Evolutionary conservation across 192 early-diverging fungal genomes (phyloP).

Genomic region (Coemansia sp.): DNA sequence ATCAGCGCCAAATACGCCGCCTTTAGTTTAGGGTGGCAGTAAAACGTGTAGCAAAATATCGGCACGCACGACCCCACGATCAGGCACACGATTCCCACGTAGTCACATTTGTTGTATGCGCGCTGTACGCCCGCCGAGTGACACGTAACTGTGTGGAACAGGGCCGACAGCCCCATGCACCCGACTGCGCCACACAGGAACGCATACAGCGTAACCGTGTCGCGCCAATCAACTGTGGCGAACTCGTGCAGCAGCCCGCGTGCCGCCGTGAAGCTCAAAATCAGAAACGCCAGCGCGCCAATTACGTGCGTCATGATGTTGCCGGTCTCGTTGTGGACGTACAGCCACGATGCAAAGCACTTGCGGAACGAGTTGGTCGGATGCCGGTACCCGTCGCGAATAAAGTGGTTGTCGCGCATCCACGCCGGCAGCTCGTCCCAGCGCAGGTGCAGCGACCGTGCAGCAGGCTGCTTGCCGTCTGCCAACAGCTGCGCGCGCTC

Average conservation of each 20-base stretch:
- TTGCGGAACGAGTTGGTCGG: constrained; percentile 70
- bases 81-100: constrained; percentile 83
- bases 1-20: constrained; percentile 62
- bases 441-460: constrained; percentile 19
- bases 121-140: constrained; percentile 70
- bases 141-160: constrained; percentile 81
- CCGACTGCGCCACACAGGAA: constrained; percentile 74
- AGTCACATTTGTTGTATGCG: constrained; percentile 88
- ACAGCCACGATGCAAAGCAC: constrained; percentile 75
- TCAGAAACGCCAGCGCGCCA: constrained; percentile 64
- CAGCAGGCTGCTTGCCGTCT: constrained; percentile 6
- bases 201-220: constrained; percentile 67
- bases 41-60: constrained; percentile 59
- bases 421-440: constrained; percentile 66
- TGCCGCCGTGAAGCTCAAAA: constrained; percentile 55
- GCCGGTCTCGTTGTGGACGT: constrained; percentile 91
- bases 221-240: constrained; percentile 60
- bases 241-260: constrained; percentile 47
- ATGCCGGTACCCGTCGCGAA: constrained; percentile 78
- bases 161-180: constrained; percentile 77
- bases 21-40: constrained; percentile 60
- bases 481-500: constrained; percentile 8
- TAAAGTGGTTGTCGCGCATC: constrained; percentile 83
- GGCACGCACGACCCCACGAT: constrained; percentile 64
- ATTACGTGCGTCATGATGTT: constrained; percentile 89